Evolutionary conservation across 108 stramenopile genomes (phyloP), one percentile per base, ranked within the genome.

Genomic region (Chaetoceros tenuissimus): DNA sequence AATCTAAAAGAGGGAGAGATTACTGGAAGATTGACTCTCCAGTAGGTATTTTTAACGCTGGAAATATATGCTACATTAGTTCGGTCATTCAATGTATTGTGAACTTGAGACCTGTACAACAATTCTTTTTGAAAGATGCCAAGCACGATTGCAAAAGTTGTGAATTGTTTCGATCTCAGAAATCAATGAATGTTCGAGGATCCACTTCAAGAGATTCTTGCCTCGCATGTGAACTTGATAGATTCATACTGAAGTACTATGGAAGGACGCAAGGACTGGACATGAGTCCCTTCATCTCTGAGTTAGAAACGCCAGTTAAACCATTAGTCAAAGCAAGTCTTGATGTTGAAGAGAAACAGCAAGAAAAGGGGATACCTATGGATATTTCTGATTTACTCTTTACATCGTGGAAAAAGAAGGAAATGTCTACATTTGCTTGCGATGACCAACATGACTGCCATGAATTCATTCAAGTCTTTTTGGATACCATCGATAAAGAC

Each of bases 361-460:
- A 52, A 23, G 8, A 30, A 7, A 51, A 68, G 34, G 85, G 92
- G 10, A 69, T 79, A 27, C 94, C 94, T n/a, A 67, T 90, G n/a
- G 71, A 90, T 51, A 78, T 78, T 27, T 74, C 88, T 23, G 76
- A 83, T n/a, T 49, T 96, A 44, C 60, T 96, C 13, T 66, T 78
- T n/a, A 79, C 88, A 31, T 73, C 82, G 26, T 96, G 92, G 94
- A 88, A 76, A 46, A 72, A 74, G 30, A 48, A 51, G 1, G 75
- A 69, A 18, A 84, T 86, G 68, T 73, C 80, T 20, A 75, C 78
- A 43, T 55, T 94, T 30, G 86, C 86, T 16, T 82, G 89, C 19
- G 89, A 94, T 61, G 80, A 89, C 27, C 92, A 94, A 59, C 82
- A 82, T 46, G 94, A 96, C 79, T 81, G 90, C 18, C 92, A 92